Conservation (phyloP, 2,329 filamentous ascomycete genomes). For the Arthrobotrys megalospora region DNA sequence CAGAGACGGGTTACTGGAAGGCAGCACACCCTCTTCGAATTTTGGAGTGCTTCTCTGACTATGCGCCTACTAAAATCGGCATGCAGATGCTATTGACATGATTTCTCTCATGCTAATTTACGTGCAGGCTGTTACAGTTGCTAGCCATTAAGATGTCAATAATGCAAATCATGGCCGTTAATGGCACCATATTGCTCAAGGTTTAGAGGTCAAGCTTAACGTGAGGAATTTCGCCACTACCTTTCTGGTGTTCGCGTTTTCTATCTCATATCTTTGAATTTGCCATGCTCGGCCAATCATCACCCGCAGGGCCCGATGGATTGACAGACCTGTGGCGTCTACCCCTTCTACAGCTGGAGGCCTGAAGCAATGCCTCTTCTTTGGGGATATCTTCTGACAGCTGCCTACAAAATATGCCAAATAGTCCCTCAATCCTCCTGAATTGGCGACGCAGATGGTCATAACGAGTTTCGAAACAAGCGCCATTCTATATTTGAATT, state of each 20-base stretch:
- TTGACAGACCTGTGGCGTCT: constrained; percentile 36
- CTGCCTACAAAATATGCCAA: constrained; percentile 35
- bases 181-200: constrained; percentile 6
- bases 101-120: constrained; percentile 2
- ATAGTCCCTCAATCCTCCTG: constrained; percentile 13
- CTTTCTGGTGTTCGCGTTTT: neutral
- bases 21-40: constrained; percentile 38
- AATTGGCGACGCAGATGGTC: constrained; percentile 30
- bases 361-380: constrained; percentile 21
- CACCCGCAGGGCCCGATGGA: neutral
- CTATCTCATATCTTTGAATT: neutral
- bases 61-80: constrained; percentile 16
- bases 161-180: constrained; percentile 46
- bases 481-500: constrained; percentile 46
- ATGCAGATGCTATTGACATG: constrained; percentile 23
- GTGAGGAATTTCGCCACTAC: constrained; percentile 40
- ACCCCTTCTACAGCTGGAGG: constrained; percentile 20
- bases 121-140: constrained; percentile 7
- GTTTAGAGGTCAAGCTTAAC: constrained; percentile 3
- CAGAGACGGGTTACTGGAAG: constrained; percentile 36
- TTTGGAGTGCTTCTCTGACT: constrained; percentile 3
- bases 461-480: constrained; percentile 24
- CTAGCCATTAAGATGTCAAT: constrained; percentile 25
- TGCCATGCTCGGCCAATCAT: constrained; percentile 5
- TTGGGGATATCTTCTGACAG: constrained; percentile 3